Base-by-base conservation (phyloP, 805 yeast species). In the Wickerhamomyces canadensis region DNA sequence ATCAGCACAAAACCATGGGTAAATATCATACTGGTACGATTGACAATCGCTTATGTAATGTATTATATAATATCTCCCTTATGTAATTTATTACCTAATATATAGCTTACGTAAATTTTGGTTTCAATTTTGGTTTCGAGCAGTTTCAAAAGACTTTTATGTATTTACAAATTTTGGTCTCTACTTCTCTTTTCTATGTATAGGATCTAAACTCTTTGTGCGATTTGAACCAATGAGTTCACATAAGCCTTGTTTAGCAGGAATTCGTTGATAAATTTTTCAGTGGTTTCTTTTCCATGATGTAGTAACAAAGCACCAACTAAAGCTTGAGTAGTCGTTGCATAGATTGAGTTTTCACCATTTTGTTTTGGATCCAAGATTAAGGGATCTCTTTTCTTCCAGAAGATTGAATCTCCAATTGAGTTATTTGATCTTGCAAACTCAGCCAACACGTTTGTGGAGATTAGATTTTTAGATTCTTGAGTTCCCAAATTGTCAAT, bases 221-320 rank as follows among this genome's bases (percentile, higher is more conserved):
- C 29, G 15, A 51, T 40, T 4, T 36, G 22, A 15, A 51, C 42
- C 21, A 68, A 35, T 4, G 55, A 51, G 21, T 40, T 42, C 14
- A 42, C 43, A 9, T 45, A 33, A 4, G 16, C 16, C 21, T 40
- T 46, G 16, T 42, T 41, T 29, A 58, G 45, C 42, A 77, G 56
- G 27, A 80, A 60, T 55, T 75, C 78, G 27, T 64, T 60, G 36
- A 84, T 72, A 49, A 80, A 84, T 42, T 66, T 60, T 45, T 71
- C 76, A 6, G 87, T 80, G n/a, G 57, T 69, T 4, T 43, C 46
- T 48, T 76, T 72, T 5, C 93, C 93, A 49, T 79, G 78, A 19
- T 69, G 65, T 24, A 76, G 62, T 25, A 80, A 67, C 35, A 84
- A 73, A 3, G 83, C 89, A 19, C 93, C 93, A 21, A 84, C 61